Conservation (phyloP, 1,139 yeast genomes). For the Lodderomyces theae region DNA sequence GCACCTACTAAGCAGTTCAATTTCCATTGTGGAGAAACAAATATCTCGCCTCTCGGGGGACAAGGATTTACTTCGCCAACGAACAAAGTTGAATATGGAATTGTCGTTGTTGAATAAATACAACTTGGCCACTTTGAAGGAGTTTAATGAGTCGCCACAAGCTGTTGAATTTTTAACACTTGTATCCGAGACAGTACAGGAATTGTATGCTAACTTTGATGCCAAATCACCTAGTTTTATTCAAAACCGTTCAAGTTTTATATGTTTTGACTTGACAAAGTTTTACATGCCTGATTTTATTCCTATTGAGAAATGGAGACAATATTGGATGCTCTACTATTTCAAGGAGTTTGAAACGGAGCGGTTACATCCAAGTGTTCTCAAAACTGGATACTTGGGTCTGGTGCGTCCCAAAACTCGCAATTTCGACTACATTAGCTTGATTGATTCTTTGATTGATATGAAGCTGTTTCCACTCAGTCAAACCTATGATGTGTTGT, state of each 20-base stretch:
- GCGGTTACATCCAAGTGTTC: constrained; percentile 6
- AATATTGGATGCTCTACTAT: constrained; percentile 16
- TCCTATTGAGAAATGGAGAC: constrained; percentile 16
- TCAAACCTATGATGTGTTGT: constrained; percentile 7
- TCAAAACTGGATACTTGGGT: constrained; percentile 12
- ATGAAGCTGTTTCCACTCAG: constrained; percentile 1
- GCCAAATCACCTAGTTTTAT: constrained; percentile 7
- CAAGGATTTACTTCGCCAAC: constrained; percentile 8
- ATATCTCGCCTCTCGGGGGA: constrained; percentile 4
- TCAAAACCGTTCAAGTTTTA: constrained; percentile 7
- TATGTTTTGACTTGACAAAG: constrained; percentile 11
- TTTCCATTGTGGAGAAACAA: constrained; percentile 17
- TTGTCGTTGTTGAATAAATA: constrained; percentile 11
- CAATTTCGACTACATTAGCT: constrained; percentile 4
- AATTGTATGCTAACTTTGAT: not conserved
- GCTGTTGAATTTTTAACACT: constrained; percentile 7
- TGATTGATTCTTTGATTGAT: constrained; percentile 6
- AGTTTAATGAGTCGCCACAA: constrained; percentile 8
- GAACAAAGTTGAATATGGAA: constrained; percentile 10
- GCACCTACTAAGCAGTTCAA: constrained; percentile 14
- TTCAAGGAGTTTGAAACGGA: constrained; percentile 4
- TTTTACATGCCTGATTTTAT: constrained; percentile 12
- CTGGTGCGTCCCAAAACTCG: constrained; percentile 1
- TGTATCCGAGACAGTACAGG: constrained; percentile 3
- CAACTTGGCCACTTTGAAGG: constrained; percentile 6